These are phyloP conservation scores for Capsella bursapastoris DNA, from an alignment of 345 rosid species.

Conservation along the genomic window DNA sequence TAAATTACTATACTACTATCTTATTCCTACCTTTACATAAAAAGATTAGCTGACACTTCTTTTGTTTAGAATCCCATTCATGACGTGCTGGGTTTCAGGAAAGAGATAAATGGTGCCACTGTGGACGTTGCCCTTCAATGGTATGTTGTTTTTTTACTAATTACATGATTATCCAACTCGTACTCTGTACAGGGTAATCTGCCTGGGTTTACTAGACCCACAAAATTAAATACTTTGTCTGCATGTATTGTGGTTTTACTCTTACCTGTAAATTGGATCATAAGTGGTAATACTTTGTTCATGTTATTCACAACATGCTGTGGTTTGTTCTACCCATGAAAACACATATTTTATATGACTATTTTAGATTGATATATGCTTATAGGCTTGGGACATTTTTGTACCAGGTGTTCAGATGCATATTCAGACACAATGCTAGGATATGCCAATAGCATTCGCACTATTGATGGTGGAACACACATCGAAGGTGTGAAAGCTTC, in stretches of 20 bases:
- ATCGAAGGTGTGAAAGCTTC: conserved; percentile 93
- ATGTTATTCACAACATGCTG: conserved; percentile 18
- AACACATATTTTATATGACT: neutral
- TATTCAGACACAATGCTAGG: conserved; percentile 96
- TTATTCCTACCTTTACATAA: neutral
- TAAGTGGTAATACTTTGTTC: conserved; percentile 2
- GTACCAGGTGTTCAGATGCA: conserved; percentile 90
- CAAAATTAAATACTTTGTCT: conserved; percentile 1
- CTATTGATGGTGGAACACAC: conserved; percentile 97
- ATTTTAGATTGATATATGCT: conserved; percentile 4
- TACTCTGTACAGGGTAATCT: conserved; percentile 13
- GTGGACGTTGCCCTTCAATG: conserved; percentile 90
- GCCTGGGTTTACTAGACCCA: neutral
- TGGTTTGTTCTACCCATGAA: conserved; percentile 2
- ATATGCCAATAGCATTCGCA: conserved; percentile 96
- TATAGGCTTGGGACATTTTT: conserved; percentile 34
- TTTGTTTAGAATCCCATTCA: conserved; percentile 77
- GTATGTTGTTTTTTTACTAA: conserved; percentile 50
- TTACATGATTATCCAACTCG: neutral
- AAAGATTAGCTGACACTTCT: conserved; percentile 45
- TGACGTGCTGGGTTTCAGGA: conserved; percentile 81
- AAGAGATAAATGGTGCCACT: conserved; percentile 66
- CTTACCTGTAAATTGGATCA: conserved; percentile 21
- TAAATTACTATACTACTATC: neutral
- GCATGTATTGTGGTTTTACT: conserved; percentile 17